These are phyloP conservation scores for Vittaforma corneae DNA, from an alignment of 371 early-diverging fungal genomes.

Conservation along the genomic window DNA sequence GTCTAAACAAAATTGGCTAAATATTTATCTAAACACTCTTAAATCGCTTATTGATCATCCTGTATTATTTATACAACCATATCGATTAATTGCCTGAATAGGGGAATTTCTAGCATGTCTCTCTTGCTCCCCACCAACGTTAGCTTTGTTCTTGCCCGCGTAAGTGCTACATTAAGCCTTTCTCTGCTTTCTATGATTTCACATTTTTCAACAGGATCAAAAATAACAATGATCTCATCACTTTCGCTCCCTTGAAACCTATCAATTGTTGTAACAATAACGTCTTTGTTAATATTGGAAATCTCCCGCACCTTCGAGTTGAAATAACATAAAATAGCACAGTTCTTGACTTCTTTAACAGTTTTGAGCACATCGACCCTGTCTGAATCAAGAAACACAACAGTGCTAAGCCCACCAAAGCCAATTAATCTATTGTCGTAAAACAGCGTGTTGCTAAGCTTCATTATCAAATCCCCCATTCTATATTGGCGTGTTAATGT, in stretches of 20 bases:
- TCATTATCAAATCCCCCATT: slow-evolving; percentile 83
- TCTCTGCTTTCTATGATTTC: slow-evolving; percentile 77
- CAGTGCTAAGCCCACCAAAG: slow-evolving; percentile 56
- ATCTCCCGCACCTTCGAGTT: slow-evolving; percentile 65
- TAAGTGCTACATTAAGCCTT: slow-evolving; percentile 88
- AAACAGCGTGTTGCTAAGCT: slow-evolving; percentile 69
- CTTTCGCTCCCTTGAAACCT: slow-evolving; percentile 58
- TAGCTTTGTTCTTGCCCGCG: slow-evolving; percentile 76
- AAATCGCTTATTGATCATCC: neutral
- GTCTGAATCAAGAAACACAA: slow-evolving; percentile 45
- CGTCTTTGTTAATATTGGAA: slow-evolving; percentile 60
- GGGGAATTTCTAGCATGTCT: slow-evolving; percentile 11
- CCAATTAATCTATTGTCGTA: slow-evolving; percentile 66
- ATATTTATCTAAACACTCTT: neutral
- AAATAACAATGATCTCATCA: slow-evolving; percentile 51
- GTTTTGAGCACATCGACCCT: slow-evolving; percentile 59
- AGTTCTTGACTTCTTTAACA: slow-evolving; percentile 63
- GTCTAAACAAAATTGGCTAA: neutral
- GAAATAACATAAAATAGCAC: slow-evolving; percentile 74
- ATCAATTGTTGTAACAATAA: slow-evolving; percentile 49
- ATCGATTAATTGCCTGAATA: slow-evolving; percentile 18
- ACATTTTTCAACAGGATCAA: slow-evolving; percentile 57
- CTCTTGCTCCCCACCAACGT: slow-evolving; percentile 66
- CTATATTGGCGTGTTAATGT: slow-evolving; percentile 79
- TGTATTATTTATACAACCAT: too few species aligned